These are phyloP conservation scores for Peronospora farinosa DNA, from an alignment of 352 stramenopile genomes.

Conservation along the genomic window DNA sequence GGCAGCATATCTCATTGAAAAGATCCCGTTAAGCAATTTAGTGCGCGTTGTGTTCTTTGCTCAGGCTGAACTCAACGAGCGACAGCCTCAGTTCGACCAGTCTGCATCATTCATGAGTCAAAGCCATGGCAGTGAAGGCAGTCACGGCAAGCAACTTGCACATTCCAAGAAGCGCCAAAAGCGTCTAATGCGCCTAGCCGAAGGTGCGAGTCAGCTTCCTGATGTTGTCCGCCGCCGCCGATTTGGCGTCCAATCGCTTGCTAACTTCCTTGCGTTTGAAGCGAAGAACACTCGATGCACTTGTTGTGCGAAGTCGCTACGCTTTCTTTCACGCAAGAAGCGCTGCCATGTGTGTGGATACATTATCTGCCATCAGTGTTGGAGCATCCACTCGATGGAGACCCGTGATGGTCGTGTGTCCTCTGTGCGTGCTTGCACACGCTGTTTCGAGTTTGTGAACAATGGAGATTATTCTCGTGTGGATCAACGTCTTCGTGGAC, in stretches of 20 bases:
- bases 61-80: conserved; percentile 11
- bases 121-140: conserved; percentile 10
- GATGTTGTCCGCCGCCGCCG: conserved; percentile 48
- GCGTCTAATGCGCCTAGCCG: conserved; percentile 36
- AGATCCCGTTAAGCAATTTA: conserved; percentile 28
- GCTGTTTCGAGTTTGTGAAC: conserved; percentile 51
- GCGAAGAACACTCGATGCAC: conserved; percentile 50
- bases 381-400: conserved; percentile 34
- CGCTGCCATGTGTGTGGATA: conserved; percentile 38
- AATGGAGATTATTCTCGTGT: conserved; percentile 45
- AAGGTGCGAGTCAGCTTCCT: conserved; percentile 31
- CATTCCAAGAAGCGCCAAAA: conserved; percentile 30
- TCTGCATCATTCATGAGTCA: conserved; percentile 21
- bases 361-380: conserved; percentile 37
- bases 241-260: conserved; percentile 49
- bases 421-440: conserved; percentile 38
- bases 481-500: conserved; percentile 24
- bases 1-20: conserved; percentile 31
- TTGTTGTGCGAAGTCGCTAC: conserved; percentile 47
- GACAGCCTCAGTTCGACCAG: conserved; percentile 19
- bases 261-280: conserved; percentile 38
- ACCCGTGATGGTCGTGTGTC: conserved; percentile 26
- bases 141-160: conserved; percentile 7
- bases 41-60: conserved; percentile 43
- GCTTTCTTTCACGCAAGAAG: conserved; percentile 29